Percentiles rank a stretch among this genome's conserved stretches.
Evolutionary conservation across 177 flowering plant genomes (phyloP).

Genomic region (Vitis hybrid): DNA sequence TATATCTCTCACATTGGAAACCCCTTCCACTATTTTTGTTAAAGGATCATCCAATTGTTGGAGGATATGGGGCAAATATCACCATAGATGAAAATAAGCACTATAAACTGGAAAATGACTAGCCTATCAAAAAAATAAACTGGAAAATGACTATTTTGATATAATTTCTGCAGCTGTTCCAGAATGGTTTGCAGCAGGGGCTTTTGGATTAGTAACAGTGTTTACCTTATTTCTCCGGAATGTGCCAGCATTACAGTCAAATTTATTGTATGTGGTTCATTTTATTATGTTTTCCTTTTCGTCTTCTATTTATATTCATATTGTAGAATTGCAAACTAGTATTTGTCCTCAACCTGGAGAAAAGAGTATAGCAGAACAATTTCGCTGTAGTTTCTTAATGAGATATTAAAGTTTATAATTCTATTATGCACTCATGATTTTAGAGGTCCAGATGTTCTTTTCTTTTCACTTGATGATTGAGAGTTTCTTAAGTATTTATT

Average conservation of each 20-base stretch:
- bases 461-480: too few relatives aligned
- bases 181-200: conserved; percentile 98
- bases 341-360: neutral
- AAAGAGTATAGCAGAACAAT: neutral
- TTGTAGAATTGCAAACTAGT: neutral
- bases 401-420: neutral
- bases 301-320: neutral
- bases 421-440: neutral
- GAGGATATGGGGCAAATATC: neutral
- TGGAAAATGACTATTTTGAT: neutral
- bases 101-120: neutral
- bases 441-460: neutral
- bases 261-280: conserved; percentile 67
- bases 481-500: too few relatives aligned
- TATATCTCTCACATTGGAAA: neutral
- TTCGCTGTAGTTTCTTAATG: neutral
- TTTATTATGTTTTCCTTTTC: neutral
- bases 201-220: conserved; percentile 87
- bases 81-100: neutral
- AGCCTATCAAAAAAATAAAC: neutral
- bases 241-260: conserved; percentile 91
- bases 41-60: neutral
- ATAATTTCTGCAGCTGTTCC: conserved; percentile 76
- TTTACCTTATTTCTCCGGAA: conserved; percentile 94
- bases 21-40: neutral